Percentiles rank a stretch among this genome's conserved stretches.
These are phyloP conservation scores for Cerrena zonata DNA, from an alignment of 1,284 basidiomycete genomes.

Conservation along the genomic window DNA sequence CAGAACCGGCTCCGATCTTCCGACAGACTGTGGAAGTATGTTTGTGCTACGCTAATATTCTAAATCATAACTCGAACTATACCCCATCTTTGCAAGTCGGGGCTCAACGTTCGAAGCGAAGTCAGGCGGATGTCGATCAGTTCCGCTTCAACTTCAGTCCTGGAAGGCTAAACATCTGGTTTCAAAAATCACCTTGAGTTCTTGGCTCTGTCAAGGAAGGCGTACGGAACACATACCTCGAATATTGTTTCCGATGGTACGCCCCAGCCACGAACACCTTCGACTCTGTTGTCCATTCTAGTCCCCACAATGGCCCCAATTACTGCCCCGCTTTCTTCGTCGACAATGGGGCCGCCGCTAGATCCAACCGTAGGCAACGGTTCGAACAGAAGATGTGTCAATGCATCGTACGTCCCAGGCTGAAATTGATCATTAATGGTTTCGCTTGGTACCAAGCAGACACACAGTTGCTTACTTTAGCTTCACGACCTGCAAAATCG, in stretches of 20 bases:
- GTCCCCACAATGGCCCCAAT: constrained; percentile 65
- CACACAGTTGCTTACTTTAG: constrained; percentile 37
- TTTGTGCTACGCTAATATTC: too few species aligned
- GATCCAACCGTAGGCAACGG: constrained; percentile 62
- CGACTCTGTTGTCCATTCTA: constrained; percentile 51
- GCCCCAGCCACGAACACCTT: constrained; percentile 62
- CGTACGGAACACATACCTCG: constrained; percentile 43
- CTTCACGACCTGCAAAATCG: constrained; percentile 53
- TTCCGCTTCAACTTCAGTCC: constrained; percentile 26
- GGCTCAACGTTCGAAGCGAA: too few species aligned
- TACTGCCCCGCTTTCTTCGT: constrained; percentile 58
- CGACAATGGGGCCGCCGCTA: constrained; percentile 68
- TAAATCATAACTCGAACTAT: too few species aligned
- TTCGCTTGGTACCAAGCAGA: background rate
- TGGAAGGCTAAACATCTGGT: constrained; percentile 47
- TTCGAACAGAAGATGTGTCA: constrained; percentile 54
- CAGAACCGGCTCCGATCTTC: too few species aligned
- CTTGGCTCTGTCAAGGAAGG: background rate
- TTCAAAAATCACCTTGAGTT: background rate
- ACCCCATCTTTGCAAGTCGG: too few species aligned
- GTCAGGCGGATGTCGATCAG: background rate
- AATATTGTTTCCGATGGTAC: constrained; percentile 64
- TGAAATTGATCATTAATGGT: constrained; percentile 17
- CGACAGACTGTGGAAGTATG: too few species aligned
- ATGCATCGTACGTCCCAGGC: constrained; percentile 67